Evolutionary conservation across 345 rosid genomes (phyloP).

Genomic region (Ceriops tagal): DNA sequence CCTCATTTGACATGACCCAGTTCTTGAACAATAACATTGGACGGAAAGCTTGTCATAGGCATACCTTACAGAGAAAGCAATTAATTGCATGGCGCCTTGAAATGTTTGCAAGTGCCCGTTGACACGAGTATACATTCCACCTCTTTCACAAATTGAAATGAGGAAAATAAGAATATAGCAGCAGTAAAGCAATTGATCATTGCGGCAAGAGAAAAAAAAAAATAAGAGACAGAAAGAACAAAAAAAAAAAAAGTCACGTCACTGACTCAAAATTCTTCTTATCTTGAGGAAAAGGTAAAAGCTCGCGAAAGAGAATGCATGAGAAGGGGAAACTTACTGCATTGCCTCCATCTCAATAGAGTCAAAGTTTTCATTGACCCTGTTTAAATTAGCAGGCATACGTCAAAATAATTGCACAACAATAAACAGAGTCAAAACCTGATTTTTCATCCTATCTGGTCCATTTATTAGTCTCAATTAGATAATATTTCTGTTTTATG

Average conservation of each 20-base stretch:
- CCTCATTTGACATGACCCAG: neutral
- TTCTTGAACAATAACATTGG: neutral
- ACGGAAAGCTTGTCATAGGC: neutral
- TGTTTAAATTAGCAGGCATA: conserved; percentile 18
- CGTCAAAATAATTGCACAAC: neutral
- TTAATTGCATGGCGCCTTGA: conserved; percentile 60
- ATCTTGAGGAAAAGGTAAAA: no score
- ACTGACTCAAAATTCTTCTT: no score
- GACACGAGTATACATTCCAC: conserved; percentile 69
- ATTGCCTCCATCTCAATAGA: conserved; percentile 63
- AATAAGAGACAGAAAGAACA: neutral
- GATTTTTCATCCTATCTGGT: no score
- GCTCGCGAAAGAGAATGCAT: no score
- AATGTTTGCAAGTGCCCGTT: conserved; percentile 74
- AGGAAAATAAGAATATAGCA: neutral
- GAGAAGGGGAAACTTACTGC: conserved; percentile 37
- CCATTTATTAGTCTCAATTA: no score
- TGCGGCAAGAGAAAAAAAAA: neutral
- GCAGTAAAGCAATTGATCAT: neutral
- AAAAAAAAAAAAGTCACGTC: neutral
- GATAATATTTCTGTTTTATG: no score
- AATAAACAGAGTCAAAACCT: neutral
- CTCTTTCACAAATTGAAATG: conserved; percentile 35
- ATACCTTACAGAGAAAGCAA: conserved; percentile 81
- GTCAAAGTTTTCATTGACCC: conserved; percentile 73